phyloP scores from a whole-genome alignment of 441 rosid genomes.

The Melastoma candidum region DNA sequence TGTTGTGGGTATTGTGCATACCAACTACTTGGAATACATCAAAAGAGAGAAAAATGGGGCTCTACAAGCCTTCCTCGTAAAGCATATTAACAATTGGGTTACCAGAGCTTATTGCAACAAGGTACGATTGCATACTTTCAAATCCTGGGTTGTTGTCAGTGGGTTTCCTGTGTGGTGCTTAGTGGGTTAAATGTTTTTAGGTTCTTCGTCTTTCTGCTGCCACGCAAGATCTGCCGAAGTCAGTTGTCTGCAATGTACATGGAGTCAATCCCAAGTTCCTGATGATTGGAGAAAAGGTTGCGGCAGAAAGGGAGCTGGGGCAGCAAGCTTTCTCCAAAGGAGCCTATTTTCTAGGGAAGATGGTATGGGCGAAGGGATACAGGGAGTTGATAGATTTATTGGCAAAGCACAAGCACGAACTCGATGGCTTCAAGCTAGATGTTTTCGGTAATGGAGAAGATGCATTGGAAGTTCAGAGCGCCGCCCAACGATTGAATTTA shows the following conservation, averaged over 20 bases:
- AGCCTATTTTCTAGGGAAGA: slow-evolving; percentile 91
- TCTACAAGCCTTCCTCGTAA: slow-evolving; percentile 83
- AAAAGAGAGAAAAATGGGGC: slow-evolving; percentile 95
- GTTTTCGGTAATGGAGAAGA: slow-evolving; percentile 97
- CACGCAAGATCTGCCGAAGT: slow-evolving; percentile 88
- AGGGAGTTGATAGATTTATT: slow-evolving; percentile 80
- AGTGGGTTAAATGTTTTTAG: slow-evolving; percentile 21
- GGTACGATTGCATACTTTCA: slow-evolving; percentile 24
- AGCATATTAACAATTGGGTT: slow-evolving; percentile 86
- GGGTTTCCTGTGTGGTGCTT: too few relatives aligned
- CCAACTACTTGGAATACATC: slow-evolving; percentile 94
- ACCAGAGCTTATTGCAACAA: slow-evolving; percentile 83
- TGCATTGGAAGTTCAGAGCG: slow-evolving; percentile 66
- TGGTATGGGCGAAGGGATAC: slow-evolving; percentile 99
- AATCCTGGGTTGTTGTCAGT: too few relatives aligned
- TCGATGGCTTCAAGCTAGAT: slow-evolving; percentile 74
- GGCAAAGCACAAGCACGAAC: slow-evolving; percentile 65
- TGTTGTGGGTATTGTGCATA: slow-evolving; percentile 92
- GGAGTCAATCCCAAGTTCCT: slow-evolving; percentile 95
- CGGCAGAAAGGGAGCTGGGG: slow-evolving; percentile 73
- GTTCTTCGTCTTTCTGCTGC: slow-evolving; percentile 96
- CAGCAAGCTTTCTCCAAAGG: slow-evolving; percentile 91
- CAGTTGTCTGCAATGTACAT: slow-evolving; percentile 87
- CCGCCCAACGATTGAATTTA: slow-evolving; percentile 58
- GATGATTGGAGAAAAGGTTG: slow-evolving; percentile 78